Evolutionary conservation across 805 yeast species (phyloP).

Genomic region (Maudiozyma barnettii): DNA sequence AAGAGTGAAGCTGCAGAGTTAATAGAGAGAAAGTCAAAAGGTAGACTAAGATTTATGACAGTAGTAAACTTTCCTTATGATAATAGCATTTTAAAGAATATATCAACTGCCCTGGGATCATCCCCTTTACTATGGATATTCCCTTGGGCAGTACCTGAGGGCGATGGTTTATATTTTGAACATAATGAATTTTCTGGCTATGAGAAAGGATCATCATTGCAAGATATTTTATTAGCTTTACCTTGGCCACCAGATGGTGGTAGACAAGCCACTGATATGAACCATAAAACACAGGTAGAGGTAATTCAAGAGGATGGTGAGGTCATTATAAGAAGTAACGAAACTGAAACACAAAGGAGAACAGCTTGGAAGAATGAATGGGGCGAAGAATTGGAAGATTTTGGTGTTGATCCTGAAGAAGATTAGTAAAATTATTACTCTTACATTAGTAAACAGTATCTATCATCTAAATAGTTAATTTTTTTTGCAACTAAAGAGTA

Average conservation of each 20-base stretch:
- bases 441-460: not conserved
- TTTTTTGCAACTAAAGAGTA: not conserved
- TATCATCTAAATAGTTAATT: not conserved
- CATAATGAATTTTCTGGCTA: slow-evolving; percentile 43
- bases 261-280: slow-evolving; percentile 14
- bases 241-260: slow-evolving; percentile 96
- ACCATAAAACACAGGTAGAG: slow-evolving; percentile 8
- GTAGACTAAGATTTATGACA: slow-evolving; percentile 45
- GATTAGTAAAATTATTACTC: slow-evolving; percentile 26
- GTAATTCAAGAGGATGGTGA: slow-evolving; percentile 20
- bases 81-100: slow-evolving; percentile 48
- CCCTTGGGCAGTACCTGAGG: slow-evolving; percentile 60
- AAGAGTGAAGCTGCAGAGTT: slow-evolving; percentile 11
- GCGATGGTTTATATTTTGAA: slow-evolving; percentile 49
- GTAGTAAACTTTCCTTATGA: slow-evolving; percentile 76
- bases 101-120: slow-evolving; percentile 45
- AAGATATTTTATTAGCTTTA: slow-evolving; percentile 50
- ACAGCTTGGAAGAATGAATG: slow-evolving; percentile 61
- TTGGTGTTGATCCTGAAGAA: slow-evolving; percentile 74
- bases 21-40: slow-evolving; percentile 4
- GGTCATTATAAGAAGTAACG: slow-evolving; percentile 24
- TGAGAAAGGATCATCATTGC: slow-evolving; percentile 19
- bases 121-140: slow-evolving; percentile 56
- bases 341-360: slow-evolving; percentile 33
- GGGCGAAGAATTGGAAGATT: slow-evolving; percentile 81